Evolutionary conservation across 2,329 filamentous ascomycete genomes (phyloP), one percentile per base, ranked within the genome.

Genomic region (Xylaria sp.): DNA sequence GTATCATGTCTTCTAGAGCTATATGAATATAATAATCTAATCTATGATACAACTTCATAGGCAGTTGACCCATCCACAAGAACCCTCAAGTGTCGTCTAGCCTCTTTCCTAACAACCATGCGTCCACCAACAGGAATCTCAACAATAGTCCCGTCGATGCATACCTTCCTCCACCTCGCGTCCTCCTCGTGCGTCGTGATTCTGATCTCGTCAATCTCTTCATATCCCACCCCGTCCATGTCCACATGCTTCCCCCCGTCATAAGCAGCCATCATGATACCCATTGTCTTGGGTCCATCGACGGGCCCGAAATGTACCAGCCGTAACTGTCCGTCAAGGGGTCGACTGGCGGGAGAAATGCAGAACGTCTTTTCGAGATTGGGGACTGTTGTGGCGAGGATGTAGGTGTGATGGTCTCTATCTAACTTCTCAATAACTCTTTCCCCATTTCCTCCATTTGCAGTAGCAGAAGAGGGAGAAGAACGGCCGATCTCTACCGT

Each of bases 121-220:
- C 88, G 91, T 0, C 94, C 94, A 1, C 86, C 89, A 60, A 84
- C 79, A 23, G 92, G 91, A 0, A 97, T 82, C 67, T 88, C 86
- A 2, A 98, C 88, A 75, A 97, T 97, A 62, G 91, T 93, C 2
- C 95, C 95, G 79, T 98, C 95, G n/a, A 98, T 85, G 78, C 95
- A 98, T 16, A 97, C 87, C 76, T 94, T 89, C 69, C 95, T 85
- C 94, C 94, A 98, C 61, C 89, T 84, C 54, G 83, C 83, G n/a
- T 93, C 89, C 18, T 87, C 83, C 75, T 96, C 92, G 1, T 82
- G 71, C 42, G 93, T 89, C 18, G 87, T 85, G 55, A 98, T 88
- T 66, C 82, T 84, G 21, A 97, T 73, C 60, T 87, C 87, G 1
- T 91, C 87, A 6, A 96, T 85, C 63, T 88, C 86, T 21, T 92